Conservation (phyloP, 495 filamentous ascomycete species). For the Clohesyomyces aquaticus region DNA sequence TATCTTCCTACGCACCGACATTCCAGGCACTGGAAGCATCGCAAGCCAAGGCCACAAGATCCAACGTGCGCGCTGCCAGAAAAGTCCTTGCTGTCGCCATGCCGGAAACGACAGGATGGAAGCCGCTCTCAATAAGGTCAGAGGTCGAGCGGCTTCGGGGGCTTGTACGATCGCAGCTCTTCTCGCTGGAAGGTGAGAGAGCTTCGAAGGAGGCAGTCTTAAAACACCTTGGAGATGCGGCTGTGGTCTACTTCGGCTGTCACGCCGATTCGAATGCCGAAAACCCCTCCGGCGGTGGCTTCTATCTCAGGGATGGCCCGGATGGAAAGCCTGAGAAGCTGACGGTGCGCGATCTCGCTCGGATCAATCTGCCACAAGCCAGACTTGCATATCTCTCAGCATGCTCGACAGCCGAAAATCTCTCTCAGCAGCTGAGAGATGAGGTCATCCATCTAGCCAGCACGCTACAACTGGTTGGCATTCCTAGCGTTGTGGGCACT, state of each 20-base stretch:
- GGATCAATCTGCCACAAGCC: not conserved
- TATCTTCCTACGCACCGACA: slow-evolving; percentile 13
- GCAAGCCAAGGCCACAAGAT: not conserved
- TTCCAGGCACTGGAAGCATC: not conserved
- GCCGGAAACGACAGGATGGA: slow-evolving; percentile 14
- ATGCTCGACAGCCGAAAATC: slow-evolving; percentile 21
- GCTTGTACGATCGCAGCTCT: no score
- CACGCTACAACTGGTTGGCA: slow-evolving; percentile 17
- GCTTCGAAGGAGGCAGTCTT: no score
- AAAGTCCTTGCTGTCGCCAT: slow-evolving; percentile 9
- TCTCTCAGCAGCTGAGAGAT: slow-evolving; percentile 4
- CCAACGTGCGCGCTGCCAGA: not conserved
- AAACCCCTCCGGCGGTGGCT: not conserved
- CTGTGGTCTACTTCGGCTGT: no score
- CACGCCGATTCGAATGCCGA: no score
- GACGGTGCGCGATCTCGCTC: slow-evolving; percentile 1
- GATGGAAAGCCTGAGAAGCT: slow-evolving; percentile 2
- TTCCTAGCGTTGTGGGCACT: slow-evolving; percentile 18
- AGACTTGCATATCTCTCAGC: slow-evolving; percentile 28
- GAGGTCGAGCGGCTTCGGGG: slow-evolving; percentile 2
- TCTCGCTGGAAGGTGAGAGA: no score
- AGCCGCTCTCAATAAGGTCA: not conserved
- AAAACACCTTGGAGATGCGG: no score
- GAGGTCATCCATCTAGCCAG: slow-evolving; percentile 24
- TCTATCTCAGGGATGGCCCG: not conserved